phyloP scores from a whole-genome alignment of 2,329 filamentous ascomycete species.

The Juglanconis sp. region DNA sequence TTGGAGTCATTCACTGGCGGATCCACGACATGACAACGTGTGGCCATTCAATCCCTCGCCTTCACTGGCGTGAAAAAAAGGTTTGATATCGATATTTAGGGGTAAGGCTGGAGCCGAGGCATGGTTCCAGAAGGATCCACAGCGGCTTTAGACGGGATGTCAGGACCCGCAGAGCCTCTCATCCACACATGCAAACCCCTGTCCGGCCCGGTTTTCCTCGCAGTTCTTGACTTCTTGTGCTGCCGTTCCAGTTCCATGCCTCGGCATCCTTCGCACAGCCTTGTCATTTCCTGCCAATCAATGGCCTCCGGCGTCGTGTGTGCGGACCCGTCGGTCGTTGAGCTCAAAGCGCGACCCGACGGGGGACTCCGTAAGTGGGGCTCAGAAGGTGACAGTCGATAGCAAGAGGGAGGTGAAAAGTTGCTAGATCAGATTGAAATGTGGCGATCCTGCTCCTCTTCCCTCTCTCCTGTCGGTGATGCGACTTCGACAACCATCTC shows the following conservation, averaged over 20 bases:
- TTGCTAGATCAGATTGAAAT: background rate
- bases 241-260: background rate
- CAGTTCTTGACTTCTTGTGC: background rate
- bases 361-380: background rate
- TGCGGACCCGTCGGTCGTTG: background rate
- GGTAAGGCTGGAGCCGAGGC: slow-evolving; percentile 4
- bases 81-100: background rate
- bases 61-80: background rate
- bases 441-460: background rate
- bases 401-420: background rate
- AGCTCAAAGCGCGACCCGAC: background rate
- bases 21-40: too few species aligned
- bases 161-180: slow-evolving; percentile 16
- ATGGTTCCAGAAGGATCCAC: background rate
- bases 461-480: background rate
- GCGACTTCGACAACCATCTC: background rate
- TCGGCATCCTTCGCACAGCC: slow-evolving; percentile 10
- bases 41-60: background rate
- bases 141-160: background rate
- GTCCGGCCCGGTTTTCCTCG: background rate
- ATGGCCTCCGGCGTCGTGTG: background rate
- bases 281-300: slow-evolving; percentile 4
- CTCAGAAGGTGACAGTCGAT: background rate
- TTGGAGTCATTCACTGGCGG: too few species aligned
- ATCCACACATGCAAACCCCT: slow-evolving; percentile 4